These are phyloP conservation scores for Chamaecyparis obtusa DNA, from an alignment of 75 land plant genomes.

Conservation along the genomic window DNA sequence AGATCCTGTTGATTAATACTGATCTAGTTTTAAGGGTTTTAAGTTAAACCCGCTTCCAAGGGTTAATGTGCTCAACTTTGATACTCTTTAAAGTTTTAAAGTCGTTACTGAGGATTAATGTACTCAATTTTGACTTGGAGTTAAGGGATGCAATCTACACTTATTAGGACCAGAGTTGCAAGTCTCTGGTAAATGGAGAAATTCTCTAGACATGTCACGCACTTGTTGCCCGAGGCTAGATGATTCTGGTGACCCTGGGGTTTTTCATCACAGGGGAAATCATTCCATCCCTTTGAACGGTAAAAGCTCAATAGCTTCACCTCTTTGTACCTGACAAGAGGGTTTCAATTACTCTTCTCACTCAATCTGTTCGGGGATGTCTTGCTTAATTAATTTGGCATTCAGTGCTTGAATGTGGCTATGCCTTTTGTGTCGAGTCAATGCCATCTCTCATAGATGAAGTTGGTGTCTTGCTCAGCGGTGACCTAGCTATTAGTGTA, in stretches of 20 bases:
- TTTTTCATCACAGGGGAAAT: neutral
- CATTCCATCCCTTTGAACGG: neutral
- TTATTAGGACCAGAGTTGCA: neutral
- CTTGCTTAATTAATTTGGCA: neutral
- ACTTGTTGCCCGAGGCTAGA: neutral
- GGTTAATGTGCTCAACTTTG: neutral
- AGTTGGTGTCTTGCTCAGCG: neutral
- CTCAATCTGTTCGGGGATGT: neutral
- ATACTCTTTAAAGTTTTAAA: neutral
- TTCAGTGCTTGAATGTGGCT: neutral
- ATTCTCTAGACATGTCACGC: neutral
- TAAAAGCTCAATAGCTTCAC: neutral
- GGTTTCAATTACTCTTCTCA: neutral
- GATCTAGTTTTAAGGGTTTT: neutral
- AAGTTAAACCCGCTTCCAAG: neutral
- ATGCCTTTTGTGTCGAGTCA: neutral
- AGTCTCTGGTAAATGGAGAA: neutral
- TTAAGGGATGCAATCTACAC: neutral
- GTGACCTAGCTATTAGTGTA: neutral
- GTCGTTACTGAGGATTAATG: neutral
- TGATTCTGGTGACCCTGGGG: neutral
- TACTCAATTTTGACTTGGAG: neutral
- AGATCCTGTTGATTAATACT: neutral
- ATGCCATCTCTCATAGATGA: neutral
- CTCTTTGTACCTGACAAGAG: neutral